phyloP scores from a whole-genome alignment of 129 eudicot genomes.

The Sambucus nigra region DNA sequence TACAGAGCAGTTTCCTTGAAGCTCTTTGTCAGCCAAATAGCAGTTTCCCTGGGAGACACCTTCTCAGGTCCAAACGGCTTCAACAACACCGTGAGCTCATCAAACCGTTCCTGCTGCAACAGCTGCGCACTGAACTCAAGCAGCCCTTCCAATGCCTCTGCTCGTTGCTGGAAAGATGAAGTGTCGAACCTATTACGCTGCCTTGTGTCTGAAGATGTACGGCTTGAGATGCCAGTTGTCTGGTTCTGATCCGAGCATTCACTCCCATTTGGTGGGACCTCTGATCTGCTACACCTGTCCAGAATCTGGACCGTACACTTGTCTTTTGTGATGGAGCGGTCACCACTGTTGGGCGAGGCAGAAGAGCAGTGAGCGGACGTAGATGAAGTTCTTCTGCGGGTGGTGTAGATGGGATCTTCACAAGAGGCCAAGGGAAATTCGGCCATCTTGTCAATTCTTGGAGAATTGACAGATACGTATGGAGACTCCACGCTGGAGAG shows the following conservation, averaged over 20 bases:
- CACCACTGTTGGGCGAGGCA: conserved; percentile 31
- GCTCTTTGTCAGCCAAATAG: conserved; percentile 91
- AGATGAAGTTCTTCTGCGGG: conserved; percentile 43
- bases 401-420: conserved; percentile 37
- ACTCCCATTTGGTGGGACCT: conserved; percentile 23
- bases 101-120: conserved; percentile 75
- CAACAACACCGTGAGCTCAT: conserved; percentile 67
- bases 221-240: conserved; percentile 22
- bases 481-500: conserved; percentile 45
- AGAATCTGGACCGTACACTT: conserved; percentile 47
- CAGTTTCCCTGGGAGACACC: conserved; percentile 90
- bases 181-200: conserved; percentile 62
- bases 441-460: conserved; percentile 78
- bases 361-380: conserved; percentile 66
- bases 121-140: conserved; percentile 89
- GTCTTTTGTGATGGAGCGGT: conserved; percentile 54
- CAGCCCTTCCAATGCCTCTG: conserved; percentile 96
- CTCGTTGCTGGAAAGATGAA: conserved; percentile 81
- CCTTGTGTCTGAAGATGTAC: conserved; percentile 45
- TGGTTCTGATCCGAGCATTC: conserved; percentile 36
- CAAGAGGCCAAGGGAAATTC: conserved; percentile 52
- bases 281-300: conserved; percentile 18
- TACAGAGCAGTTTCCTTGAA: conserved; percentile 47
- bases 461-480: conserved; percentile 86
- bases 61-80: conserved; percentile 90